phyloP scores from a whole-genome alignment of 83 land plant genomes.

The Thuja plicata region DNA sequence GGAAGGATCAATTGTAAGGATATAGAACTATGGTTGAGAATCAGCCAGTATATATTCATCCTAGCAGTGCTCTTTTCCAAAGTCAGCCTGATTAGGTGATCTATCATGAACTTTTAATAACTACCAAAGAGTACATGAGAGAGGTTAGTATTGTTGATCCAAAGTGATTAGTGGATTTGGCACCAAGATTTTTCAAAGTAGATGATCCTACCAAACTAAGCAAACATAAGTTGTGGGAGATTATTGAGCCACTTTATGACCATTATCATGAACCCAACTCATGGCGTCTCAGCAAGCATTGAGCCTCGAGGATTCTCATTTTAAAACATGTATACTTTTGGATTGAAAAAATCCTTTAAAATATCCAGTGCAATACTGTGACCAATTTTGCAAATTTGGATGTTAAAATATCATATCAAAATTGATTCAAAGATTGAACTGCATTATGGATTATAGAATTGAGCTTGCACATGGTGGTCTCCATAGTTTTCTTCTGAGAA shows the following conservation, averaged over 20 bases:
- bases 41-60: slow-evolving; percentile 95
- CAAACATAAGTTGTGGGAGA: slow-evolving; percentile 90
- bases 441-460: too few relatives aligned
- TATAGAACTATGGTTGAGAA: slow-evolving; percentile 88
- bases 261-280: slow-evolving; percentile 97
- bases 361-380: too few relatives aligned
- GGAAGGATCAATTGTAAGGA: slow-evolving; percentile 93
- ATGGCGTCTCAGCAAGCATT: slow-evolving; percentile 94
- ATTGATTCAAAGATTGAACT: too few relatives aligned
- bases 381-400: too few relatives aligned
- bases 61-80: slow-evolving; percentile 93
- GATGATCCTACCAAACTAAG: slow-evolving; percentile 95
- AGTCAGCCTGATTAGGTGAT: slow-evolving; percentile 94
- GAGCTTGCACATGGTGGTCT: too few relatives aligned
- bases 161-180: slow-evolving; percentile 91
- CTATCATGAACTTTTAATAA: slow-evolving; percentile 90
- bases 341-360: neutral
- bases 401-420: too few relatives aligned
- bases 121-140: slow-evolving; percentile 95
- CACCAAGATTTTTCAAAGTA: slow-evolving; percentile 91
- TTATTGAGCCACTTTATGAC: slow-evolving; percentile 94
- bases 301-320: slow-evolving; percentile 43
- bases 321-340: neutral
- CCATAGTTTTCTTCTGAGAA: too few relatives aligned
- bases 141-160: slow-evolving; percentile 94